Conservation (phyloP, 2,329 filamentous ascomycete species). For the Trichophyton verrucosum region DNA sequence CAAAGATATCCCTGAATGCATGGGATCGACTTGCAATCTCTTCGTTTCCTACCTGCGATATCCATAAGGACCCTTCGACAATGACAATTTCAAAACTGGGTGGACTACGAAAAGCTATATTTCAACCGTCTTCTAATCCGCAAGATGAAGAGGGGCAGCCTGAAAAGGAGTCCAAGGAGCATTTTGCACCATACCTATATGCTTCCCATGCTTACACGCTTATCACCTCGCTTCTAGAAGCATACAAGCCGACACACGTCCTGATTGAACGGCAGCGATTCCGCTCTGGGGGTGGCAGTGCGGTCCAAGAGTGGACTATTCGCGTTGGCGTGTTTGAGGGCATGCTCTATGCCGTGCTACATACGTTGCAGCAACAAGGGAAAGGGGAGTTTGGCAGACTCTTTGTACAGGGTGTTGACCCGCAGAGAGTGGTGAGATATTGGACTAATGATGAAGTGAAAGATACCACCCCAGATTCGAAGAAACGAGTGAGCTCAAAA, state of each 20-base stretch:
- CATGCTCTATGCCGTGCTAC: slow-evolving; percentile 62
- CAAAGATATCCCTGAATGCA: slow-evolving; percentile 22
- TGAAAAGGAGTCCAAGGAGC: slow-evolving; percentile 25
- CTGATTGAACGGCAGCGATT: slow-evolving; percentile 57
- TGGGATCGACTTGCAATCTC: slow-evolving; percentile 33
- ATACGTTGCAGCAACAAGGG: slow-evolving; percentile 40
- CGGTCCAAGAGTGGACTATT: slow-evolving; percentile 70
- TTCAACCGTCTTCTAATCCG: background rate
- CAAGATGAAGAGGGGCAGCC: background rate
- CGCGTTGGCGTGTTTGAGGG: slow-evolving; percentile 70
- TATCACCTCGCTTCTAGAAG: slow-evolving; percentile 37
- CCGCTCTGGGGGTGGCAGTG: slow-evolving; percentile 50
- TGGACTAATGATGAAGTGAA: slow-evolving; percentile 33
- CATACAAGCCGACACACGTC: slow-evolving; percentile 51
- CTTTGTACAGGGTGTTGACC: slow-evolving; percentile 41
- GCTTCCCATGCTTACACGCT: slow-evolving; percentile 46
- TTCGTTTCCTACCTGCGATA: slow-evolving; percentile 11
- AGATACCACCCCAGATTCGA: slow-evolving; percentile 8
- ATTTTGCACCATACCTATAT: slow-evolving; percentile 43
- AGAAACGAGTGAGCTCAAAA: slow-evolving; percentile 15
- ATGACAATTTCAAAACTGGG: background rate
- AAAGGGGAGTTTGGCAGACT: slow-evolving; percentile 24
- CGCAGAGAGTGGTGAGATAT: slow-evolving; percentile 44
- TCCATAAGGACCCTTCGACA: background rate
- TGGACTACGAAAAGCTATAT: background rate